These are phyloP conservation scores for Skeletonema tropicum DNA, from an alignment of 108 stramenopile genomes.

Conservation along the genomic window DNA sequence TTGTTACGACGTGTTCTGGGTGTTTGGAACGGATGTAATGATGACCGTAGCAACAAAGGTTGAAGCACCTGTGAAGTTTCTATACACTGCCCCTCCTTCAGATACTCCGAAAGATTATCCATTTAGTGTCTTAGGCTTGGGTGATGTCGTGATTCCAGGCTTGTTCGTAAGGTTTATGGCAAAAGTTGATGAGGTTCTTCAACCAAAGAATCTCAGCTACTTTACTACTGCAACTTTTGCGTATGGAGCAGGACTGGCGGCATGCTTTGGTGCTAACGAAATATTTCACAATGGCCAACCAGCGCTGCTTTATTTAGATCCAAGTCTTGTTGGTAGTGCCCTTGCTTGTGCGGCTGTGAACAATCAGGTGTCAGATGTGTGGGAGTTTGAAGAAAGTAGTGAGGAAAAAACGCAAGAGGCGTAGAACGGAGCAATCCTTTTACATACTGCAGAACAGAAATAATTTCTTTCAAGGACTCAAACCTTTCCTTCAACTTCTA, in stretches of 20 bases:
- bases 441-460: no score
- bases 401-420: constrained; percentile 19
- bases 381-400: constrained; percentile 33
- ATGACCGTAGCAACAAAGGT: constrained; percentile 62
- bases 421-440: neutral
- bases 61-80: constrained; percentile 64
- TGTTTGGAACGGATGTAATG: constrained; percentile 40
- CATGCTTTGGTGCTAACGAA: constrained; percentile 57
- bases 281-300: constrained; percentile 59
- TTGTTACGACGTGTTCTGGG: constrained; percentile 72
- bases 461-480: no score
- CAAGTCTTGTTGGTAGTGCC: constrained; percentile 30
- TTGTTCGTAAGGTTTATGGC: constrained; percentile 51
- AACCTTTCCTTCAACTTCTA: no score
- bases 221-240: constrained; percentile 58
- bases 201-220: constrained; percentile 38
- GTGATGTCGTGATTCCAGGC: constrained; percentile 68
- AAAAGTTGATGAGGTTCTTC: constrained; percentile 35
- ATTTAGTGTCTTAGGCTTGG: constrained; percentile 64
- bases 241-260: constrained; percentile 47
- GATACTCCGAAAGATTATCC: constrained; percentile 42
- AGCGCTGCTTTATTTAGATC: constrained; percentile 43
- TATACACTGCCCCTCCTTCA: constrained; percentile 52
- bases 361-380: constrained; percentile 30
- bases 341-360: constrained; percentile 42